Evolutionary conservation across 2,329 filamentous ascomycete genomes (phyloP), one percentile per base, ranked within the genome.

Genomic region (Venturia nashicola): DNA sequence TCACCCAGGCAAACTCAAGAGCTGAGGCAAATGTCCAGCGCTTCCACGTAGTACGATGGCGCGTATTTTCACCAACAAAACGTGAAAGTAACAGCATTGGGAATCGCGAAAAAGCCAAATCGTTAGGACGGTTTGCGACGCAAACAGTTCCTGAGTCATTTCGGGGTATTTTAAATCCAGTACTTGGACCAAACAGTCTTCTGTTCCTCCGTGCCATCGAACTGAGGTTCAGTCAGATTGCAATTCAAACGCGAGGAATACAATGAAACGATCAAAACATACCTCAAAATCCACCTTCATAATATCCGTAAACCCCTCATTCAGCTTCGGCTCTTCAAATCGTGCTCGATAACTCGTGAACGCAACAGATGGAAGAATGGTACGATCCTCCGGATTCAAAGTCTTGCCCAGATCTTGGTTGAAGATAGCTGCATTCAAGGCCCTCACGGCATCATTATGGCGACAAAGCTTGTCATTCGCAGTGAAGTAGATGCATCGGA

Each of bases 231-330:
- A 12, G 32, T 46, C n/a, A 44, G 61, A 7, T 60, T n/a, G 14
- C 27, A 57, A 18, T 16, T 5, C 7, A 34, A 20, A 16, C 3
- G n/a, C 11, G 32, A 36, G 36, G 11, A 39, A 39, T 11, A 8
- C 9, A 36, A 18, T 23, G 44, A 2, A 23, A 18, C 14, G n/a
- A n/a, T 18, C 12, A 51, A 8, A 11, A 51, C 77, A 46, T 76
- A 84, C 82, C 76, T 82, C 75, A 70, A 99, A 99, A 40, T 88
- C 83, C 0, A 96, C 78, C 63, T 85, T 83, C 0, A 83, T 79
- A 43, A 99, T 83, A 68, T 97, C 90, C 67, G 88, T 78, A 70
- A 97, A 97, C 0, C 93, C 93, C 75, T 99, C 94, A 14, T 83
- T 80, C 1, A 82, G 65, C 46, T 80, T 82, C 0, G 93, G 94